A percentile compares a stretch with the other conserved stretches of the same genome.
phyloP scores from a whole-genome alignment of 768 basidiomycete genomes.

The Pleurotus giganteus region DNA sequence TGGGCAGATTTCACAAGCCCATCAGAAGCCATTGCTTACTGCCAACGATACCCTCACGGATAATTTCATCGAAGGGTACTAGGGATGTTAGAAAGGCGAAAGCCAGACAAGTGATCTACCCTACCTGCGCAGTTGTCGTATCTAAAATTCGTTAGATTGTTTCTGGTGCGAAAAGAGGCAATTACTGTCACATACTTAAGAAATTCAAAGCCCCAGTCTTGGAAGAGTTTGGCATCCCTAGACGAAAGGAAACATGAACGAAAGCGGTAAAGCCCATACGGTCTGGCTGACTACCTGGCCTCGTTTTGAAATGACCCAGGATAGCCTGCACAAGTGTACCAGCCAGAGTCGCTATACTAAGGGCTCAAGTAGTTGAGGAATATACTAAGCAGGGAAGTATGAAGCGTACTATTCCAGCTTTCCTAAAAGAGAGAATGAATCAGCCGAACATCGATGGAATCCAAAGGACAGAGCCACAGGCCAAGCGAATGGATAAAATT shows the following conservation, averaged over 20 bases:
- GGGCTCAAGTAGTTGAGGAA: neutral
- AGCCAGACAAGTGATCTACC: conserved; percentile 7
- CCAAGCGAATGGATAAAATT: conserved; percentile 54
- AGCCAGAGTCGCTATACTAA: conserved; percentile 67
- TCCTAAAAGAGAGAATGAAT: conserved; percentile 28
- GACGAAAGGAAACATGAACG: neutral
- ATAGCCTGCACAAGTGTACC: conserved; percentile 64
- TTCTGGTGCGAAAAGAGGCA: neutral
- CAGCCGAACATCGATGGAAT: neutral
- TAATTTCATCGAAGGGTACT: conserved; percentile 58
- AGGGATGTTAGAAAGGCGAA: neutral
- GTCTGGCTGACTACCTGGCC: conserved; percentile 41
- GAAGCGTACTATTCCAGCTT: conserved; percentile 58
- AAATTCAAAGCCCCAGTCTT: conserved; percentile 65
- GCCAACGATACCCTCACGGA: conserved; percentile 53
- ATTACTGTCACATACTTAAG: conserved; percentile 44
- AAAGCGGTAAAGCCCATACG: neutral
- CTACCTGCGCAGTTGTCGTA: conserved; percentile 62
- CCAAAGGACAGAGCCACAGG: conserved; percentile 38
- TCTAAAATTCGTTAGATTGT: conserved; percentile 26
- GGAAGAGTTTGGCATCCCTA: conserved; percentile 58
- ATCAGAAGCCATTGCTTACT: conserved; percentile 39
- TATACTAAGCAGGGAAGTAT: neutral
- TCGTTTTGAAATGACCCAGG: conserved; percentile 68
- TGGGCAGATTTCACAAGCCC: no score